A percentile compares a stretch with the other conserved stretches of the same genome.
Conservation (phyloP, 768 basidiomycete species). For the Amanita phalloides region DNA sequence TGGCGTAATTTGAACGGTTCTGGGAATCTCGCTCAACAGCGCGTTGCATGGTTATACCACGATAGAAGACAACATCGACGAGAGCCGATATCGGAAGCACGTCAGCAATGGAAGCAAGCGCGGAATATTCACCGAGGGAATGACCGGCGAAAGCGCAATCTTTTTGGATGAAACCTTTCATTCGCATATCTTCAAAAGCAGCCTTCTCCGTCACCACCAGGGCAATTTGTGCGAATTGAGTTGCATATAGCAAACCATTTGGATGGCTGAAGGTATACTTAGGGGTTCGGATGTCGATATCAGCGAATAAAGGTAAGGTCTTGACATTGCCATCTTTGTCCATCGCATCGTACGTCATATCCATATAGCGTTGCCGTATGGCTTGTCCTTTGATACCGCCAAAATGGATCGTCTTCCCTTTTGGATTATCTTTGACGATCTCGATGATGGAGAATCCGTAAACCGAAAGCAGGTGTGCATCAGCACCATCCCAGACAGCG, state of each 20-base stretch:
- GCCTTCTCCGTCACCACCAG: slow-evolving; percentile 98
- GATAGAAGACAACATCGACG: slow-evolving; percentile 98
- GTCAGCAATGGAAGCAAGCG: slow-evolving; percentile 94
- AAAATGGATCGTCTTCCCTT: slow-evolving; percentile 97
- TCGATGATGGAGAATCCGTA: slow-evolving; percentile 99
- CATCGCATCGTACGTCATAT: slow-evolving; percentile 96
- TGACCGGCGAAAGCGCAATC: slow-evolving; percentile 95
- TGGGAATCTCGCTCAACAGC: slow-evolving; percentile 93
- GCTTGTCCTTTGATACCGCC: slow-evolving; percentile 99
- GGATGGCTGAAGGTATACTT: slow-evolving; percentile 99
- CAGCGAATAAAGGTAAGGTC: slow-evolving; percentile 91
- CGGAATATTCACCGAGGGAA: slow-evolving; percentile 97
- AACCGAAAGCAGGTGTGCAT: slow-evolving; percentile 84
- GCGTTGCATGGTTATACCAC: slow-evolving; percentile 99
- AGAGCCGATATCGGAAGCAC: slow-evolving; percentile 91
- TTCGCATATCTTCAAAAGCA: slow-evolving; percentile 96
- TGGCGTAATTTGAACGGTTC: slow-evolving; percentile 93
- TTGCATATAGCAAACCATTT: slow-evolving; percentile 89
- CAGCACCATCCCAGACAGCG: slow-evolving; percentile 95
- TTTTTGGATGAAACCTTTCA: slow-evolving; percentile 89
- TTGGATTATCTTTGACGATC: slow-evolving; percentile 97
- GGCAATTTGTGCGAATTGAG: slow-evolving; percentile 98
- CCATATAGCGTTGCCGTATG: slow-evolving; percentile 99
- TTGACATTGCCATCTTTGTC: slow-evolving; percentile 95
- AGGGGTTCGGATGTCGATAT: slow-evolving; percentile 90